Percentiles rank a stretch among this genome's conserved stretches.
Evolutionary conservation across 2,329 filamentous ascomycete species (phyloP).

Genomic region (Aplosporella prunicola): DNA sequence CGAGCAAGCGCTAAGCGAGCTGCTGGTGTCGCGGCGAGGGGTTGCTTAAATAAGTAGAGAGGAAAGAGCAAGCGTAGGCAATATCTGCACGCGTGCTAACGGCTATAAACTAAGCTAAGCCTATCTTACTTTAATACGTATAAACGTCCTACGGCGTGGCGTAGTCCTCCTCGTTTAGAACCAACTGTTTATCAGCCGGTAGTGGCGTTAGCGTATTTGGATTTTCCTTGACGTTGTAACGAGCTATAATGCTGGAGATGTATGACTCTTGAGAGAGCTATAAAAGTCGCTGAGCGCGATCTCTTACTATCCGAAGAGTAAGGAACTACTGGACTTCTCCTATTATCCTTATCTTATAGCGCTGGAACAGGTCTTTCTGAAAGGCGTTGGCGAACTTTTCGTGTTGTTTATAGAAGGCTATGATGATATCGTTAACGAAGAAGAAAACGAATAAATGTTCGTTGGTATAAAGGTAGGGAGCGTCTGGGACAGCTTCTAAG

Average conservation of each 20-base stretch:
- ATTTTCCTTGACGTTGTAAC: conserved; percentile 13
- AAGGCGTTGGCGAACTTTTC: conserved; percentile 2
- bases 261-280: conserved; percentile 14
- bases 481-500: conserved; percentile 9
- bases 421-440: conserved; percentile 13
- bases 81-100: conserved; percentile 13
- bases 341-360: conserved; percentile 8
- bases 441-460: conserved; percentile 12
- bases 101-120: conserved; percentile 13
- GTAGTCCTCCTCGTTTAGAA: conserved; percentile 9
- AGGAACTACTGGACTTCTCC: conserved; percentile 12
- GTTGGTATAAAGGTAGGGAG: conserved; percentile 12
- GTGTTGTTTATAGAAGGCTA: conserved; percentile 8
- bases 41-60: conserved; percentile 14
- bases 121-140: conserved; percentile 14
- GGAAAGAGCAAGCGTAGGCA: conserved; percentile 10
- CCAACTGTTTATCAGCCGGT: conserved; percentile 1
- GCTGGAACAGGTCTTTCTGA: conserved; percentile 6
- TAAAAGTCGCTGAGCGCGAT: conserved; percentile 1
- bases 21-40: conserved; percentile 11
- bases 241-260: conserved; percentile 15
- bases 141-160: conserved; percentile 6
- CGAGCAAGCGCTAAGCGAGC: conserved; percentile 12
- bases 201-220: conserved; percentile 3
- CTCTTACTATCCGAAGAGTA: conserved; percentile 11